Conservation (phyloP, 441 rosid genomes). For the Daphne laureola region DNA sequence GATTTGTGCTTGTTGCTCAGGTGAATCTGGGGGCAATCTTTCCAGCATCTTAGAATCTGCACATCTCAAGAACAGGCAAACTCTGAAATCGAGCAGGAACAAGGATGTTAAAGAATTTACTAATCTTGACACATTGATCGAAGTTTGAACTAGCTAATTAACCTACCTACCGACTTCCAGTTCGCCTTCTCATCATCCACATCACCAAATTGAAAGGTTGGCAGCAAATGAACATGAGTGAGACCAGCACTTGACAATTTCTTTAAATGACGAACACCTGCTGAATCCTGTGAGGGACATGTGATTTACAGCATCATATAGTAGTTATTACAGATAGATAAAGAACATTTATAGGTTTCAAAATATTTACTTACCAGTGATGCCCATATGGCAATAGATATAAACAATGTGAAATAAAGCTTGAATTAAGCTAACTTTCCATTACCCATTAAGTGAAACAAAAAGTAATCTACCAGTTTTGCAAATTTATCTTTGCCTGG, state of each 20-base stretch:
- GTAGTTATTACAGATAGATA: no score
- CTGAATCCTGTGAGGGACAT: conserved; percentile 58
- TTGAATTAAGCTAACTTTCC: no score
- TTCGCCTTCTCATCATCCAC: conserved; percentile 81
- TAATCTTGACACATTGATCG: neutral
- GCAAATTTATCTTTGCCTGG: no score
- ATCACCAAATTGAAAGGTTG: conserved; percentile 81
- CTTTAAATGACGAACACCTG: conserved; percentile 69
- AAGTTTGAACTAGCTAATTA: conserved; percentile 5
- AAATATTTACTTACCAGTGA: no score
- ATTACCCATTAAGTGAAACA: neutral
- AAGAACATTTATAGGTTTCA: no score
- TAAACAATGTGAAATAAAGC: no score
- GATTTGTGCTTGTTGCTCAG: conserved; percentile 76
- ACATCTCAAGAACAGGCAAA: conserved; percentile 19
- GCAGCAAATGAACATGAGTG: conserved; percentile 87
- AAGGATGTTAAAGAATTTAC: neutral
- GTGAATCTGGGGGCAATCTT: conserved; percentile 70
- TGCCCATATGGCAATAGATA: no score
- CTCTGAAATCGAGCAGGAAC: conserved; percentile 10
- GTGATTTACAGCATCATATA: neutral
- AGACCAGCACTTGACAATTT: conserved; percentile 83
- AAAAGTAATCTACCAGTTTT: neutral
- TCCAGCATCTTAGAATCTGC: conserved; percentile 66
- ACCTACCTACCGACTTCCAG: conserved; percentile 78